phyloP scores from a whole-genome alignment of 202 grass and related monocot genomes.

The Panicum virgatum region DNA sequence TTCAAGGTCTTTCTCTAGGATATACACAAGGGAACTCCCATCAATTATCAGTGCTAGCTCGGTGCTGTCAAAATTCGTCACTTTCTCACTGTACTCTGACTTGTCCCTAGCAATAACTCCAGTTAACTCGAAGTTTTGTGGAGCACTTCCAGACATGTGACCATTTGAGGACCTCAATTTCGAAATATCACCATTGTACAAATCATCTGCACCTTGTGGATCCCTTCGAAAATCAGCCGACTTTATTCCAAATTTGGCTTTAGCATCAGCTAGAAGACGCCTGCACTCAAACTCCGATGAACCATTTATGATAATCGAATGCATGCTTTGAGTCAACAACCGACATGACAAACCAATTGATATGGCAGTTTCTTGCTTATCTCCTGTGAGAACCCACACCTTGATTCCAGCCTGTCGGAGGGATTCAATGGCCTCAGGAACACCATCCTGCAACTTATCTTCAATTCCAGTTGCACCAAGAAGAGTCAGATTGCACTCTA shows the following conservation, averaged over 20 bases:
- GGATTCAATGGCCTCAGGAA: slow-evolving; percentile 96
- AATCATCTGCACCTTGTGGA: slow-evolving; percentile 34
- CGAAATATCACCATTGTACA: slow-evolving; percentile 41
- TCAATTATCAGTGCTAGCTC: slow-evolving; percentile 93
- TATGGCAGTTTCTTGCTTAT: slow-evolving; percentile 99
- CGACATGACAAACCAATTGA: slow-evolving; percentile 94
- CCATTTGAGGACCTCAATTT: slow-evolving; percentile 49
- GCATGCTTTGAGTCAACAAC: slow-evolving; percentile 80
- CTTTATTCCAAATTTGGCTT: slow-evolving; percentile 74
- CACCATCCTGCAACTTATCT: slow-evolving; percentile 99
- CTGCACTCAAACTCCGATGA: slow-evolving; percentile 86
- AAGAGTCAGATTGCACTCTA: slow-evolving; percentile 83
- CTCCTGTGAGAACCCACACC: slow-evolving; percentile 98
- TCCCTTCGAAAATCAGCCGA: slow-evolving; percentile 41
- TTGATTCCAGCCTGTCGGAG: slow-evolving; percentile 97
- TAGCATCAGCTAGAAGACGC: slow-evolving; percentile 77
- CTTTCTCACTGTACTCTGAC: slow-evolving; percentile 39
- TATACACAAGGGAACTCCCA: slow-evolving; percentile 95
- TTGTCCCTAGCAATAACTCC: slow-evolving; percentile 43
- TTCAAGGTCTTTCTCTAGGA: slow-evolving; percentile 97
- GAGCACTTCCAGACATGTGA: slow-evolving; percentile 45
- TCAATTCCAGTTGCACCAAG: slow-evolving; percentile 95
- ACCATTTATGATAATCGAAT: slow-evolving; percentile 89
- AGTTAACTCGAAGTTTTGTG: slow-evolving; percentile 43
- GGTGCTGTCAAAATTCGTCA: slow-evolving; percentile 43